Conservation (phyloP, 495 filamentous ascomycete genomes). For the Monascus purpureus region DNA sequence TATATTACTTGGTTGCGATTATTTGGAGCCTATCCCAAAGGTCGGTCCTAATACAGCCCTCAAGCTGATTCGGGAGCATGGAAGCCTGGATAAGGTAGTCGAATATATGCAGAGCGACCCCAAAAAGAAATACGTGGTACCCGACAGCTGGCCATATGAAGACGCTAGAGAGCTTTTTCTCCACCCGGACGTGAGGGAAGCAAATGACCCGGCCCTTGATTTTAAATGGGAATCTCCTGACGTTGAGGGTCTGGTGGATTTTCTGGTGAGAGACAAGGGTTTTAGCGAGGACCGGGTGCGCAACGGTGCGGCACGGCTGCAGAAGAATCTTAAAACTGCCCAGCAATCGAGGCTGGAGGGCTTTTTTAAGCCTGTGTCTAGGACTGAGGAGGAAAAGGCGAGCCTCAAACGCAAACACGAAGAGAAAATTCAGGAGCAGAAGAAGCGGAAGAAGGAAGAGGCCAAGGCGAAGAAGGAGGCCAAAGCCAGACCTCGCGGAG, state of each 20-base stretch:
- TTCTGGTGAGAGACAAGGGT: constrained; percentile 83
- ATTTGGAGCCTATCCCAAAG: constrained; percentile 90
- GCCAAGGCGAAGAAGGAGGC: constrained; percentile 78
- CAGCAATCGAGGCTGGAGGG: constrained; percentile 91
- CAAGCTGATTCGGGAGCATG: constrained; percentile 83
- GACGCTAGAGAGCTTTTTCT: constrained; percentile 88
- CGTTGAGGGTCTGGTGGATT: constrained; percentile 74
- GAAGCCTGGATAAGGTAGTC: constrained; percentile 73
- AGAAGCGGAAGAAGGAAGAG: constrained; percentile 86
- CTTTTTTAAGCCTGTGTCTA: constrained; percentile 92
- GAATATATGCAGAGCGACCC: constrained; percentile 60
- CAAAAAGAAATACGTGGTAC: constrained; percentile 66
- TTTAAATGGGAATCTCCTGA: constrained; percentile 97
- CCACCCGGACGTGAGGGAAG: constrained; percentile 74
- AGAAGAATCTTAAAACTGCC: constrained; percentile 75
- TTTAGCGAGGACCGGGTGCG: constrained; percentile 92
- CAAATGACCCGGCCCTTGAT: constrained; percentile 74
- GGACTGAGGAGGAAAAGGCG: constrained; percentile 70
- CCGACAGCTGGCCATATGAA: constrained; percentile 85
- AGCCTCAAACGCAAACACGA: constrained; percentile 85
- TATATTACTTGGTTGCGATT: constrained; percentile 95
- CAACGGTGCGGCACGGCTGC: constrained; percentile 54
- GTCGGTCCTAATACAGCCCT: constrained; percentile 82
- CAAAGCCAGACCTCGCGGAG: constrained; percentile 72
- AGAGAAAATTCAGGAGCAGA: constrained; percentile 74